Evolutionary conservation across 2,329 filamentous ascomycete genomes (phyloP), one percentile per base, ranked within the genome.

Genomic region (Aspergillus ustus): DNA sequence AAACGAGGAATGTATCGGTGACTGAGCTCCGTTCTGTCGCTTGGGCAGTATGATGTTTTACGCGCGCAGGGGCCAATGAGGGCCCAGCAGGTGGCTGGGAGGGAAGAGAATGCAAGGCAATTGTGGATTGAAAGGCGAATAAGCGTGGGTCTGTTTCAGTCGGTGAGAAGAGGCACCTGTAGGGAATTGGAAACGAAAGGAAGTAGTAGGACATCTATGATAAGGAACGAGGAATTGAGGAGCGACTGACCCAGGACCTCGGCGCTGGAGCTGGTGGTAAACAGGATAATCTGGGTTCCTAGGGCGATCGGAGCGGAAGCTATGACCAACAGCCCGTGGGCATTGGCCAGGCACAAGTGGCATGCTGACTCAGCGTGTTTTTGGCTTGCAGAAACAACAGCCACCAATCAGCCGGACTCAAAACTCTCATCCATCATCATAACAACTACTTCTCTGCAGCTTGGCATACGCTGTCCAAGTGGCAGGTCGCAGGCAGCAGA

Each of bases 31-130:
- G 49, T 46, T 28, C 48, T 46, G 45, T 57, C 46, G 25, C 25
- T 25, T 25, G 40, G 28, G 51, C 48, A 46, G 54, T 54, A 54
- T 49, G 44, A 40, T 20, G 52, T 49, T 40, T 22, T 44, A 50
- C 44, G 54, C 44, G 54, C n/a, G n/a, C 25, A 54, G 4, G 59
- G 49, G 54, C 59, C 59, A 61, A 61, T 61, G 54, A 61, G 51
- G 50, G 45, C 50, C 29, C 6, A 61, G 45, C 11, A 55, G 57
- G 61, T 63, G 61, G 61, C 59, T 61, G 53, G 59, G 59, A 52
- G 43, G 53, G 44, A 59, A 53, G 29, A 44, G 17, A 54, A 19
- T 43, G 28, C 43, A 52, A 52, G 43, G 43, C 25, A 52, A 54
- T 28, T 13, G 25, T 51, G 46, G 34, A 46, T 25, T 52, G n/a